A percentile compares a stretch with the other conserved stretches of the same genome.
Evolutionary conservation across 176 grass and related monocot genomes (phyloP).

Genomic region (Rhynchospora tenuis): DNA sequence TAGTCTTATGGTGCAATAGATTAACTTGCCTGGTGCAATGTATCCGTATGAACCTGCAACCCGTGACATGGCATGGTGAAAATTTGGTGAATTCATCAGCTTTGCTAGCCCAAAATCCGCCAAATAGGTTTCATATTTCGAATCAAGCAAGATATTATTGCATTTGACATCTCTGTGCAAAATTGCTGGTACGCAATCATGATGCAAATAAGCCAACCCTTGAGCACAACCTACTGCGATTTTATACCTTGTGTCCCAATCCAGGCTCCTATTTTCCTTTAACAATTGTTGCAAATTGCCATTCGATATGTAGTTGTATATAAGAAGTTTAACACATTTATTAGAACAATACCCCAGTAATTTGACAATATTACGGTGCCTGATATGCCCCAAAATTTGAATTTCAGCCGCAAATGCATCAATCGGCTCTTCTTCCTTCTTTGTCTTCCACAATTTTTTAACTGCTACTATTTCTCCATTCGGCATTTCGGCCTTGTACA

Average conservation of each 20-base stretch:
- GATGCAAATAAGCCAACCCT: conserved; percentile 86
- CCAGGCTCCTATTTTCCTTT: conserved; percentile 63
- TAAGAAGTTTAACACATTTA: conserved; percentile 75
- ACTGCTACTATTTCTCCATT: conserved; percentile 80
- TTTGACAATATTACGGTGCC: conserved; percentile 94
- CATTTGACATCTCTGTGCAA: conserved; percentile 93
- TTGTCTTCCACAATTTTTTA: conserved; percentile 89
- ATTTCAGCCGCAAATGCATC: conserved; percentile 72
- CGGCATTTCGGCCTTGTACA: conserved; percentile 91
- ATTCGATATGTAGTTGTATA: conserved; percentile 96
- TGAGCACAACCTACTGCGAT: conserved; percentile 65
- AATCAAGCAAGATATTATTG: conserved; percentile 92
- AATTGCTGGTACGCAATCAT: conserved; percentile 78
- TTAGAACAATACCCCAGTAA: conserved; percentile 92
- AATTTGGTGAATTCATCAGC: conserved; percentile 93
- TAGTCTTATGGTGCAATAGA: neutral
- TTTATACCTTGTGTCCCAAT: conserved; percentile 94
- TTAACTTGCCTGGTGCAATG: conserved; percentile 89
- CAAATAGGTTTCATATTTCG: conserved; percentile 75
- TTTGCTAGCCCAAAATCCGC: conserved; percentile 95
- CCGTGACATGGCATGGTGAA: conserved; percentile 77
- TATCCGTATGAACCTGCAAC: conserved; percentile 91
- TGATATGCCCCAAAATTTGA: conserved; percentile 90
- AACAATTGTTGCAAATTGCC: conserved; percentile 86
- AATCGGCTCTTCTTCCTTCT: conserved; percentile 53